phyloP scores from a whole-genome alignment of 2,329 filamentous ascomycete species.

The Colletotrichum salicis region DNA sequence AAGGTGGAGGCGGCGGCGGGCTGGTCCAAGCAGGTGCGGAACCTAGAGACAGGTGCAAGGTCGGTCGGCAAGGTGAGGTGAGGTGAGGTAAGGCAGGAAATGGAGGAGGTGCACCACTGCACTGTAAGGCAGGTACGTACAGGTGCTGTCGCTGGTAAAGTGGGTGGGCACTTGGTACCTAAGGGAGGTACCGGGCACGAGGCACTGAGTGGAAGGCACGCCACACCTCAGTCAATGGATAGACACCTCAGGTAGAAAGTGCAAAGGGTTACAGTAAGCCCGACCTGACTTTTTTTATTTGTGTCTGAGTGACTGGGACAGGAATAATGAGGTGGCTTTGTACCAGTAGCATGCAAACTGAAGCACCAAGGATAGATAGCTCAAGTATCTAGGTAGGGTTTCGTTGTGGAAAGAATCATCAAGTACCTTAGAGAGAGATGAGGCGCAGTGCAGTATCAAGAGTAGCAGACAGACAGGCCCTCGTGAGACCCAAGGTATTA shows the following conservation, averaged over 20 bases:
- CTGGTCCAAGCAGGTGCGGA: slow-evolving; percentile 24
- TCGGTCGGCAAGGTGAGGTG: slow-evolving; percentile 10
- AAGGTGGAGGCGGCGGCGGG: slow-evolving; percentile 32
- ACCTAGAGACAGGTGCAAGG: neutral
- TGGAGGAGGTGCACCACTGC: neutral
- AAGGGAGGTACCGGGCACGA: slow-evolving; percentile 1
- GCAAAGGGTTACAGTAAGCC: neutral
- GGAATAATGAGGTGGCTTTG: neutral
- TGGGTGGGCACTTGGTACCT: neutral
- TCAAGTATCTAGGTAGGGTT: neutral
- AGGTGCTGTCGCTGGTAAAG: neutral
- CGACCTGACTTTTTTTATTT: neutral
- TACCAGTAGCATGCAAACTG: slow-evolving; percentile 1
- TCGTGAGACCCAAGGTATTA: neutral
- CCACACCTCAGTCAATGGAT: neutral
- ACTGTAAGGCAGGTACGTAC: neutral
- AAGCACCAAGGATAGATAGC: neutral
- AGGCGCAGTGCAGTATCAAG: slow-evolving; percentile 20
- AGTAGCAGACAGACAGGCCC: slow-evolving; percentile 9
- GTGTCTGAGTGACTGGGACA: neutral
- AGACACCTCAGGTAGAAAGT: neutral
- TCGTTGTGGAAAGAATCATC: slow-evolving; percentile 16
- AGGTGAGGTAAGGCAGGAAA: slow-evolving; percentile 1
- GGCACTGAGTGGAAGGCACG: neutral
- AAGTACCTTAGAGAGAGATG: slow-evolving; percentile 10